Conservation (phyloP, 2,329 filamentous ascomycete species). For the Penicillium psychrosexuale region DNA sequence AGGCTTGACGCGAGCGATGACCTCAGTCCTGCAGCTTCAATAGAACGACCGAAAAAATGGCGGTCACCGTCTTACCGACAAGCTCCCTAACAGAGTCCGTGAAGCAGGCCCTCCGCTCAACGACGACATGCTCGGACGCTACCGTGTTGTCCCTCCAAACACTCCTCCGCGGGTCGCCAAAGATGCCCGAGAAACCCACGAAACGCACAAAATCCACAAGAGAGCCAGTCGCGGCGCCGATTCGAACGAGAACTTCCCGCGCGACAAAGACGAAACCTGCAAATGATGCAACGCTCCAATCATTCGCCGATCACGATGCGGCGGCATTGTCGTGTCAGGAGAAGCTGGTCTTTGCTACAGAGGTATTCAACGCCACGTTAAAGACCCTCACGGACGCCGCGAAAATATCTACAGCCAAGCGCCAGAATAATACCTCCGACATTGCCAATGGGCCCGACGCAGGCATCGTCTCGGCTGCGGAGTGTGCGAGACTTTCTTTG, state of each 20-base stretch:
- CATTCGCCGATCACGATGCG: constrained; percentile 25
- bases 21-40: constrained; percentile 15
- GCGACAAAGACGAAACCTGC: constrained; percentile 25
- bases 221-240: constrained; percentile 14
- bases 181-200: constrained; percentile 22
- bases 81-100: constrained; percentile 44
- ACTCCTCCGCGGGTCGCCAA: constrained; percentile 34
- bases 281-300: constrained; percentile 27
- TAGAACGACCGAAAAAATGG: constrained; percentile 23
- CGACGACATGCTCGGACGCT: constrained; percentile 52
- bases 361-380: constrained; percentile 46
- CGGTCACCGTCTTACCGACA: constrained; percentile 32
- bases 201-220: constrained; percentile 28
- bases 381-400: constrained; percentile 43
- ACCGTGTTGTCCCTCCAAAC: constrained; percentile 41
- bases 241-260: constrained; percentile 24
- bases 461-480: constrained; percentile 34
- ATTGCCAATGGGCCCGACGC: constrained; percentile 25
- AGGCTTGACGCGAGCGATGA: constrained; percentile 15
- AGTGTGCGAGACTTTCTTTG: constrained; percentile 42
- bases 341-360: constrained; percentile 44
- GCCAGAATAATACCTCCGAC: constrained; percentile 10
- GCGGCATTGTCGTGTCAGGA: constrained; percentile 36
- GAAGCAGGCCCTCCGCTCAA: constrained; percentile 54
- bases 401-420: constrained; percentile 23